Percentiles rank a stretch among this genome's conserved stretches.
Conservation (phyloP, 352 stramenopile genomes). For the Phytopythium chamaehyphon region DNA sequence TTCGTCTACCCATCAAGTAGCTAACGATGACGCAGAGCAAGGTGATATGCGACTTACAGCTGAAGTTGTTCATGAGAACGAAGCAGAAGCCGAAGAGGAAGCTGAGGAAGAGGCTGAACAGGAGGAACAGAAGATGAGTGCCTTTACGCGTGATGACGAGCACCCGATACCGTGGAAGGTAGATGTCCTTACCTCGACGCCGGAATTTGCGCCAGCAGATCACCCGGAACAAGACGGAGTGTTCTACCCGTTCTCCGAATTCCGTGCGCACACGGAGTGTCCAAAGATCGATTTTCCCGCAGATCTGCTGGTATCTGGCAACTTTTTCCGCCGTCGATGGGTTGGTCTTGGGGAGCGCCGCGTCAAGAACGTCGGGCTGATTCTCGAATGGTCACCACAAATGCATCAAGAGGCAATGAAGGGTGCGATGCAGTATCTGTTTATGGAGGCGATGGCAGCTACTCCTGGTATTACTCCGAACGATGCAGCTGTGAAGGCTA, state of each 20-base stretch:
- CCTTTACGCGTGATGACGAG: conserved; percentile 88
- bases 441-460: conserved; percentile 37
- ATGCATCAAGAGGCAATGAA: conserved; percentile 77
- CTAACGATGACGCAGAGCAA: conserved; percentile 54
- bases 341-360: conserved; percentile 82
- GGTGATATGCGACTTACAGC: conserved; percentile 72
- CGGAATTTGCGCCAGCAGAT: neutral
- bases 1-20: conserved; percentile 35
- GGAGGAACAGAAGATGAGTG: conserved; percentile 90
- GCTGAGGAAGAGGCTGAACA: conserved; percentile 88
- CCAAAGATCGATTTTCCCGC: conserved; percentile 68
- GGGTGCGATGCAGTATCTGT: conserved; percentile 55
- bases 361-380: conserved; percentile 86
- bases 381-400: conserved; percentile 84
- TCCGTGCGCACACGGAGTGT: conserved; percentile 72
- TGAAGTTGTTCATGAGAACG: conserved; percentile 90
- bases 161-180: conserved; percentile 80
- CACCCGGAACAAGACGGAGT: conserved; percentile 44
- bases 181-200: conserved; percentile 27
- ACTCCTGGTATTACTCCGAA: conserved; percentile 44
- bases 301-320: conserved; percentile 75
- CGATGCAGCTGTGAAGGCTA: conserved; percentile 64
- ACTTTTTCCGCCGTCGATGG: conserved; percentile 88
- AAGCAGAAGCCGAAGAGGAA: conserved; percentile 85
- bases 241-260: conserved; percentile 79